Evolutionary conservation across 2,329 filamentous ascomycete species (phyloP).

Genomic region (Fusarium anguioides): DNA sequence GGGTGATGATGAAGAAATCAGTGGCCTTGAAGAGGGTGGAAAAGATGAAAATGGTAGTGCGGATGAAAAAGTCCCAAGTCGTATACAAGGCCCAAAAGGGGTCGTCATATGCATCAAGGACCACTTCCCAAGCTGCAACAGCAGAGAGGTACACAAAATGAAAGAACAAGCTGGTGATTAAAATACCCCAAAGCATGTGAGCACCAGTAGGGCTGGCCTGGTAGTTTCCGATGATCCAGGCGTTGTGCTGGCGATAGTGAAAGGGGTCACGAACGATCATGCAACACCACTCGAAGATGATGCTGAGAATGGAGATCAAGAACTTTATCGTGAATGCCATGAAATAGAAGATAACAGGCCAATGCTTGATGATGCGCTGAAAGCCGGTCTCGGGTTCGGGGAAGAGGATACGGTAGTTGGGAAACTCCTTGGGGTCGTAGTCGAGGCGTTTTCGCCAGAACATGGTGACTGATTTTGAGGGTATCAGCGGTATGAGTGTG

Average conservation of each 20-base stretch:
- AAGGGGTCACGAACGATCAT: conserved; percentile 15
- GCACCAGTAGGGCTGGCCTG: conserved; percentile 3
- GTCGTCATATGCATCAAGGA: neutral
- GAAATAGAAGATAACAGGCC: neutral
- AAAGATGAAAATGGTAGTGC: neutral
- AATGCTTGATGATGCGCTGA: conserved; percentile 10
- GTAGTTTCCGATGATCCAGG: conserved; percentile 25
- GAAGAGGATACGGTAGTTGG: conserved; percentile 23
- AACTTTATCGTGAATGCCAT: conserved; percentile 4
- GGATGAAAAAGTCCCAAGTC: neutral
- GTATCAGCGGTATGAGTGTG: neutral
- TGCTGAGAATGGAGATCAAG: conserved; percentile 8
- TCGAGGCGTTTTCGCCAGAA: conserved; percentile 8
- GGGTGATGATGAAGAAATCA: neutral
- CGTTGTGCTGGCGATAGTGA: conserved; percentile 7
- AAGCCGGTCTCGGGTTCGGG: conserved; percentile 8
- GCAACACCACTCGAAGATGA: conserved; percentile 12
- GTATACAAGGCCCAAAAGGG: conserved; percentile 1
- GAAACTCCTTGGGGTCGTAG: conserved; percentile 34
- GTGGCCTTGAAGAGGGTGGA: neutral
- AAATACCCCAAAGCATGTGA: conserved; percentile 11
- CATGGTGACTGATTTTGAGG: conserved; percentile 2
- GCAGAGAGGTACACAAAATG: neutral
- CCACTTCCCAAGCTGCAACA: neutral
- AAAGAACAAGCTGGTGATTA: conserved; percentile 28